These are phyloP conservation scores for Brassica nigra DNA, from an alignment of 345 rosid species.

Conservation along the genomic window DNA sequence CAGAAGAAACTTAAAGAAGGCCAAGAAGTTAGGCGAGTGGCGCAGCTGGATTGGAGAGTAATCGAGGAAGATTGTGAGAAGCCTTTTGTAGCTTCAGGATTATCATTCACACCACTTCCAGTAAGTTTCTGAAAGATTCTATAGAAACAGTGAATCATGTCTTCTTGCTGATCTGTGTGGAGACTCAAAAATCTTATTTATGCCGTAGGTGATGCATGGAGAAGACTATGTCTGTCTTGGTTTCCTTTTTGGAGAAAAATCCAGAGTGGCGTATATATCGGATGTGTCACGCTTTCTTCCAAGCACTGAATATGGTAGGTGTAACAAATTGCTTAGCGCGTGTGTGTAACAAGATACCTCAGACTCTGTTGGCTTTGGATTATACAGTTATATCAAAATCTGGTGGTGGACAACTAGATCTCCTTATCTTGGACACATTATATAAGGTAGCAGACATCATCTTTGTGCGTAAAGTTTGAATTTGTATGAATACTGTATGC, in stretches of 20 bases:
- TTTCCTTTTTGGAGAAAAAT: slow-evolving; percentile 85
- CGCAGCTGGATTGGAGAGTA: slow-evolving; percentile 91
- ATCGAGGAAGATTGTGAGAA: slow-evolving; percentile 74
- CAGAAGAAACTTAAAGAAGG: slow-evolving; percentile 86
- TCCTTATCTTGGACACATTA: slow-evolving; percentile 88
- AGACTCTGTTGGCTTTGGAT: background rate
- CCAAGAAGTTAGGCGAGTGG: slow-evolving; percentile 92
- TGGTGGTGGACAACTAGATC: slow-evolving; percentile 88
- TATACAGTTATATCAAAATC: slow-evolving; percentile 75
- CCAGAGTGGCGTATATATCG: slow-evolving; percentile 87
- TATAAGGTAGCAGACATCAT: slow-evolving; percentile 58
- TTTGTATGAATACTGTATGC: background rate
- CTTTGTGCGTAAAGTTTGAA: background rate
- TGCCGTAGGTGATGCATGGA: slow-evolving; percentile 94
- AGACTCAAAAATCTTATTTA: slow-evolving; percentile 11
- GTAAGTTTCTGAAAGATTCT: slow-evolving; percentile 50
- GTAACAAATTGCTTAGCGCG: background rate
- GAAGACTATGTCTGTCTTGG: slow-evolving; percentile 93
- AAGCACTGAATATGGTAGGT: slow-evolving; percentile 76
- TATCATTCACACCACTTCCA: slow-evolving; percentile 82
- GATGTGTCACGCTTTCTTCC: slow-evolving; percentile 89
- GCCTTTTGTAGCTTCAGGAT: slow-evolving; percentile 83
- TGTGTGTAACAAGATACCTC: background rate
- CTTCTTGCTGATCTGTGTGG: slow-evolving; percentile 6
- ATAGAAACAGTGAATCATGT: slow-evolving; percentile 7